A percentile compares a stretch with the other conserved stretches of the same genome.
Evolutionary conservation across 768 basidiomycete genomes (phyloP).

Genomic region (Leucosporidium creatinivorum): DNA sequence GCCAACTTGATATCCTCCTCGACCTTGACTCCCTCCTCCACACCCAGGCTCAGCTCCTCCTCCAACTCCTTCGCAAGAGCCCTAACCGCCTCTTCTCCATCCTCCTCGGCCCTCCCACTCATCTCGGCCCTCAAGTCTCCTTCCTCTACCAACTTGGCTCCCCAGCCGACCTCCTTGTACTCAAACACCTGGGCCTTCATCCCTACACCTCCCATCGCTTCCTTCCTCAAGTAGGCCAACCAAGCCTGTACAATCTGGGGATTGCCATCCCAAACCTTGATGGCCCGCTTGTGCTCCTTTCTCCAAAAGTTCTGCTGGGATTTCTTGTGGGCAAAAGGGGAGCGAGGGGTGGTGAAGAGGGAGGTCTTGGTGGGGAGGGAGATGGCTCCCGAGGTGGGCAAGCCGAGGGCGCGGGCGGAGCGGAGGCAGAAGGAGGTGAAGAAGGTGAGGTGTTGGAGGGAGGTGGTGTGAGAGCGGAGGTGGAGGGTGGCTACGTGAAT

Average conservation of each 20-base stretch:
- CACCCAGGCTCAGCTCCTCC: slow-evolving; percentile 4
- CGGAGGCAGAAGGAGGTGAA: slow-evolving; percentile 78
- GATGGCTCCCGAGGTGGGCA: slow-evolving; percentile 61
- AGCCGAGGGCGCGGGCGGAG: slow-evolving; percentile 73
- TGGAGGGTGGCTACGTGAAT: slow-evolving; percentile 76
- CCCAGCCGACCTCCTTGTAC: slow-evolving; percentile 50
- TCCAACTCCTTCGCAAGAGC: slow-evolving; percentile 16
- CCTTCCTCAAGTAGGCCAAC: slow-evolving; percentile 66
- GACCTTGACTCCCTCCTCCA: neutral
- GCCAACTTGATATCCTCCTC: neutral
- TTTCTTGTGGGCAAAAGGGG: slow-evolving; percentile 89
- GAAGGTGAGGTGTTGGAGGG: slow-evolving; percentile 56
- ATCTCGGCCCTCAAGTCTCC: neutral
- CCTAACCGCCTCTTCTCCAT: neutral
- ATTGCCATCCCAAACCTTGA: slow-evolving; percentile 88
- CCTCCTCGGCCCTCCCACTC: neutral
- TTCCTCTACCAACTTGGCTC: neutral
- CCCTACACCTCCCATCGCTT: slow-evolving; percentile 78
- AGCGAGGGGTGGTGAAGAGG: slow-evolving; percentile 75
- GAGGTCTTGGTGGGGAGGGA: slow-evolving; percentile 65
- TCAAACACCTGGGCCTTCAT: slow-evolving; percentile 76
- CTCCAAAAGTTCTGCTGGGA: slow-evolving; percentile 91
- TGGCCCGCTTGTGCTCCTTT: slow-evolving; percentile 67
- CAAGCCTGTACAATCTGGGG: slow-evolving; percentile 68
- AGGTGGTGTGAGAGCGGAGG: slow-evolving; percentile 63